Conservation (phyloP, 805 yeast species). For the Teunomyces kruisii region DNA sequence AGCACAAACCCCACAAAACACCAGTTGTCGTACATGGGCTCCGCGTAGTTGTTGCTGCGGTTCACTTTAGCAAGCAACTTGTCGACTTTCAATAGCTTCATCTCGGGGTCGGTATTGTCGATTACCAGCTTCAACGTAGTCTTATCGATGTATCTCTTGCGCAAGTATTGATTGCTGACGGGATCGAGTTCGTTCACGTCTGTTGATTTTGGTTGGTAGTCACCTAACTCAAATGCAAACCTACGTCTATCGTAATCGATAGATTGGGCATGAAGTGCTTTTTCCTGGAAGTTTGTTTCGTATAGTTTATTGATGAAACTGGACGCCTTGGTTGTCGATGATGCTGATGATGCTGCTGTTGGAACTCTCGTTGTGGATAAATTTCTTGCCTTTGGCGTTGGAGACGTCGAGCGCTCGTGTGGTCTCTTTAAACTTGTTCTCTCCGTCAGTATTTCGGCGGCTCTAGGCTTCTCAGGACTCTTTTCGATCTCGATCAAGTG, state of each 20-base stretch:
- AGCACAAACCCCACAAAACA: constrained; percentile 72
- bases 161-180: constrained; percentile 15
- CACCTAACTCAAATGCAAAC: constrained; percentile 22
- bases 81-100: constrained; percentile 56
- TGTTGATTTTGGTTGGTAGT: constrained; percentile 7
- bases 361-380: too few species aligned
- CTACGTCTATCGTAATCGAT: constrained; percentile 24
- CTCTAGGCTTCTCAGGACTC: constrained; percentile 7
- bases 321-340: constrained; percentile 8
- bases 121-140: constrained; percentile 38
- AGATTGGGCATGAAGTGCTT: constrained; percentile 5
- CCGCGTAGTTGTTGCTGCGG: constrained; percentile 62
- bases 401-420: background rate
- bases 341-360: too few species aligned
- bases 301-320: constrained; percentile 20
- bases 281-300: constrained; percentile 9
- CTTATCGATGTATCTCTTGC: constrained; percentile 27
- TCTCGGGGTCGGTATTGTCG: constrained; percentile 26
- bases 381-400: background rate
- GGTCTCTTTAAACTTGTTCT: constrained; percentile 9
- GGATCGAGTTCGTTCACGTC: constrained; percentile 22
- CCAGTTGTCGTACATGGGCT: constrained; percentile 76
- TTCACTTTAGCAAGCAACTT: constrained; percentile 62
- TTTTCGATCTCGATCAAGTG: constrained; percentile 11
- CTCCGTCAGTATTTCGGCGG: constrained; percentile 4